Evolutionary conservation across 1,284 basidiomycete genomes (phyloP).

Genomic region (Stygiomarasmius scandens): DNA sequence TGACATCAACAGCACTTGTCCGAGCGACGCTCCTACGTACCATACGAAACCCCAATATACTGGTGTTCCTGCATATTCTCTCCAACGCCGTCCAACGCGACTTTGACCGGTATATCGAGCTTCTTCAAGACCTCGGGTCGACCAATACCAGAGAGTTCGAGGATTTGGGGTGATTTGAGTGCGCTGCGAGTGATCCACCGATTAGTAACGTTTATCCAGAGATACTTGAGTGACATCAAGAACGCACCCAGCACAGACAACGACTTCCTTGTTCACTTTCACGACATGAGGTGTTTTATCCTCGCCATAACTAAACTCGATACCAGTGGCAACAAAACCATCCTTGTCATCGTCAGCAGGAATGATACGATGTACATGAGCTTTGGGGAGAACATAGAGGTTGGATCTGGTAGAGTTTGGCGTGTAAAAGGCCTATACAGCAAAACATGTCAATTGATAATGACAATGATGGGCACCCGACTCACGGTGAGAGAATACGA

Average conservation of each 20-base stretch:
- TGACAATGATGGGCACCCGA: neutral
- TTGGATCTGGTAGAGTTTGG: slow-evolving; percentile 15
- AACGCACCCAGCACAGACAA: slow-evolving; percentile 43
- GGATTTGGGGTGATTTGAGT: slow-evolving; percentile 47
- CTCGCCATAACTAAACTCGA: slow-evolving; percentile 22
- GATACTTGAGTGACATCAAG: no score
- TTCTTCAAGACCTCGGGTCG: slow-evolving; percentile 38
- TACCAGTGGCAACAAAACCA: slow-evolving; percentile 19
- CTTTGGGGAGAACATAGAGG: slow-evolving; percentile 17
- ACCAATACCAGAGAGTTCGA: slow-evolving; percentile 56
- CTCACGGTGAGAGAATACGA: slow-evolving; percentile 20
- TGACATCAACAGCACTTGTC: neutral
- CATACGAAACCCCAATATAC: slow-evolving; percentile 28
- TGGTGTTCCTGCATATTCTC: slow-evolving; percentile 54
- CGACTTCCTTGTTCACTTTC: slow-evolving; percentile 35
- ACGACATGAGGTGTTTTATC: slow-evolving; percentile 10
- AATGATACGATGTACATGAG: slow-evolving; percentile 14
- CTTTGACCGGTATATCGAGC: slow-evolving; percentile 39
- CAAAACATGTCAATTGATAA: neutral
- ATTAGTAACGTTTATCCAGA: no score
- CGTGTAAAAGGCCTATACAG: slow-evolving; percentile 12
- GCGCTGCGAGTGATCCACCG: no score
- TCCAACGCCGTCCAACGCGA: slow-evolving; percentile 52
- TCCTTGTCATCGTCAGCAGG: slow-evolving; percentile 9
- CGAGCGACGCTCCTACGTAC: no score